A percentile compares a stretch with the other conserved stretches of the same genome.
Conservation (phyloP, 495 filamentous ascomycete species). For the Lepidopterella palustris region DNA sequence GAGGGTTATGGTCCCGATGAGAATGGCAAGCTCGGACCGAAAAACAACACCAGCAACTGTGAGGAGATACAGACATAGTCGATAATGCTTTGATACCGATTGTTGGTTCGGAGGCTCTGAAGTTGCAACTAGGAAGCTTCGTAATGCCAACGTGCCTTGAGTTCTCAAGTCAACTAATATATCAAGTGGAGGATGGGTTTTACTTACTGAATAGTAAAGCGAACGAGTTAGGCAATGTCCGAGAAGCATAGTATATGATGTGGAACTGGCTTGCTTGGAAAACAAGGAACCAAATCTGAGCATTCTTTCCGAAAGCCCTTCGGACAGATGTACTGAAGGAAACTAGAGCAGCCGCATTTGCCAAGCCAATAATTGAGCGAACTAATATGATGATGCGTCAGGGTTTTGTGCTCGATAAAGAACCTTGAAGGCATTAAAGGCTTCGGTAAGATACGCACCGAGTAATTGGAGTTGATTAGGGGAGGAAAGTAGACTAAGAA, state of each 20-base stretch:
- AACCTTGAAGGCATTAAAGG: background rate
- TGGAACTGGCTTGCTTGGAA: slow-evolving; percentile 89
- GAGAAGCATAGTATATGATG: slow-evolving; percentile 85
- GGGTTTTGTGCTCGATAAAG: background rate
- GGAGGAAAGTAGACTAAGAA: slow-evolving; percentile 38
- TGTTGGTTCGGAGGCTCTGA: slow-evolving; percentile 30
- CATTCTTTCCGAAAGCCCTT: slow-evolving; percentile 59
- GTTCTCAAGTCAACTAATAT: background rate
- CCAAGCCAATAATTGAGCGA: slow-evolving; percentile 68
- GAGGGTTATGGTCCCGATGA: slow-evolving; percentile 55
- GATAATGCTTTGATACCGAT: slow-evolving; percentile 29
- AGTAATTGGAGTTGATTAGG: slow-evolving; percentile 33
- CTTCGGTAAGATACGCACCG: slow-evolving; percentile 6
- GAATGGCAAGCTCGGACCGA: slow-evolving; percentile 80
- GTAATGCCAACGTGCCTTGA: slow-evolving; percentile 58
- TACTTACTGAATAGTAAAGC: slow-evolving; percentile 72
- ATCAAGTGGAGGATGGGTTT: background rate
- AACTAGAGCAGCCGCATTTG: slow-evolving; percentile 64
- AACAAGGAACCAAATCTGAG: slow-evolving; percentile 75
- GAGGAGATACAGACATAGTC: slow-evolving; percentile 60
- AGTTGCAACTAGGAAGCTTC: slow-evolving; percentile 58
- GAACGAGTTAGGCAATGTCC: slow-evolving; percentile 94
- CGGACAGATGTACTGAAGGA: slow-evolving; percentile 57
- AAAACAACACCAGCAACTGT: slow-evolving; percentile 82
- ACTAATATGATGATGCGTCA: slow-evolving; percentile 40